Percentiles rank a stretch among this genome's conserved stretches.
Conservation (phyloP, 805 yeast species). For the Wickerhamomyces bisporus region DNA sequence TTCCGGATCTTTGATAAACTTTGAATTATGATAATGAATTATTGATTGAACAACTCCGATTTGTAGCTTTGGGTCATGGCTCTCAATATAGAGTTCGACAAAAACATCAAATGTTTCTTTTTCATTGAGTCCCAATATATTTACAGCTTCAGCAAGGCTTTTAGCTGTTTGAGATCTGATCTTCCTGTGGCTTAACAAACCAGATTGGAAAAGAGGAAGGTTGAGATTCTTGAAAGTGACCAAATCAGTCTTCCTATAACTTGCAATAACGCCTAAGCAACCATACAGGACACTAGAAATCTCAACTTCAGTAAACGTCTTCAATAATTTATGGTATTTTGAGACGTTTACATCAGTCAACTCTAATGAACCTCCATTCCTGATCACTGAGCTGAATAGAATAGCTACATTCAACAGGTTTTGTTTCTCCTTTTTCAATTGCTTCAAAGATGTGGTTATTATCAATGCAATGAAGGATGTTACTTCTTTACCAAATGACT, state of each 20-base stretch:
- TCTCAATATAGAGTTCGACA: slow-evolving; percentile 21
- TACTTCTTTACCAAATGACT: slow-evolving; percentile 28
- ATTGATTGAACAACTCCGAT: slow-evolving; percentile 33
- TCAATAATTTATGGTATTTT: slow-evolving; percentile 19
- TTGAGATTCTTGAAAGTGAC: slow-evolving; percentile 19
- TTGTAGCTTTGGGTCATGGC: slow-evolving; percentile 19
- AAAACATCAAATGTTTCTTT: slow-evolving; percentile 16
- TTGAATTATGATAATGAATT: slow-evolving; percentile 28
- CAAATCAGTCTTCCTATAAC: slow-evolving; percentile 27
- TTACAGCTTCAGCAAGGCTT: slow-evolving; percentile 31
- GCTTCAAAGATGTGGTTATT: slow-evolving; percentile 25
- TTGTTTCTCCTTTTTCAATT: slow-evolving; percentile 27
- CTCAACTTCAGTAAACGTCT: slow-evolving; percentile 11
- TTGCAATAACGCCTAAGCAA: slow-evolving; percentile 17
- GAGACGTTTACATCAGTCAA: slow-evolving; percentile 12
- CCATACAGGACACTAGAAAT: slow-evolving; percentile 11
- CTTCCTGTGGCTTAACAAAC: slow-evolving; percentile 13
- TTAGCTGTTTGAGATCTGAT: slow-evolving; percentile 26
- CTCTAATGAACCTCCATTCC: slow-evolving; percentile 20
- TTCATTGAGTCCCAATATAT: slow-evolving; percentile 15
- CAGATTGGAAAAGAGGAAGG: slow-evolving; percentile 14
- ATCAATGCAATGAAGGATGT: slow-evolving; percentile 30
- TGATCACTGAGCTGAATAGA: slow-evolving; percentile 14
- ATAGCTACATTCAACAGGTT: slow-evolving; percentile 18
- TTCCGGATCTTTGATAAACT: slow-evolving; percentile 20